These are phyloP conservation scores for Suhomyces chickasaworum DNA, from an alignment of 1,139 yeast genomes.

Conservation along the genomic window DNA sequence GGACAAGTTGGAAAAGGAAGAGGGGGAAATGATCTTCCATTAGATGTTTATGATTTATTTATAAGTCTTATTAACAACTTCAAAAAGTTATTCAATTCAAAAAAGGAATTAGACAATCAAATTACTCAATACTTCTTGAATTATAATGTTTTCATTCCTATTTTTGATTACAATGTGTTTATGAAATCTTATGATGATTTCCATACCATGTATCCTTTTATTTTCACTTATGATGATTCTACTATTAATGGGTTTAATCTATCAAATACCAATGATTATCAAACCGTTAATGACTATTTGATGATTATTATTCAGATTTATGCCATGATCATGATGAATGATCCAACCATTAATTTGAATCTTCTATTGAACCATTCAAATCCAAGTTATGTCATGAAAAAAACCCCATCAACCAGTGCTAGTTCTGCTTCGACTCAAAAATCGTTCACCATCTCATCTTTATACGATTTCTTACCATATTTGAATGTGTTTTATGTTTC, in stretches of 20 bases:
- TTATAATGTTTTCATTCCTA: constrained; percentile 59
- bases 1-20: constrained; percentile 5
- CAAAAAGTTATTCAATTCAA: constrained; percentile 45
- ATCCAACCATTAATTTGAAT: constrained; percentile 48
- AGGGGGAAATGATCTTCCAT: constrained; percentile 27
- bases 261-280: constrained; percentile 51
- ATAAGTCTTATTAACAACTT: constrained; percentile 50
- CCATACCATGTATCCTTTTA: constrained; percentile 57
- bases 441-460: constrained; percentile 28
- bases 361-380: constrained; percentile 41
- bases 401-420: constrained; percentile 15
- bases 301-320: constrained; percentile 51
- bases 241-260: constrained; percentile 53
- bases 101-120: constrained; percentile 53
- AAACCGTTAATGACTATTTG: constrained; percentile 52
- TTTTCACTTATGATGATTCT: constrained; percentile 52
- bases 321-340: constrained; percentile 51
- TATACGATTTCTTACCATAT: constrained; percentile 50
- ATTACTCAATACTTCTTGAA: constrained; percentile 56
- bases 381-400: constrained; percentile 33
- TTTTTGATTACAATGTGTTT: constrained; percentile 59
- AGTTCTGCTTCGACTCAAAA: constrained; percentile 7
- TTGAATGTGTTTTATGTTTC: constrained; percentile 49
- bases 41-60: constrained; percentile 48
- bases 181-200: constrained; percentile 60